Conservation (phyloP, 768 basidiomycete genomes). For the Hygrocybe punicea region DNA sequence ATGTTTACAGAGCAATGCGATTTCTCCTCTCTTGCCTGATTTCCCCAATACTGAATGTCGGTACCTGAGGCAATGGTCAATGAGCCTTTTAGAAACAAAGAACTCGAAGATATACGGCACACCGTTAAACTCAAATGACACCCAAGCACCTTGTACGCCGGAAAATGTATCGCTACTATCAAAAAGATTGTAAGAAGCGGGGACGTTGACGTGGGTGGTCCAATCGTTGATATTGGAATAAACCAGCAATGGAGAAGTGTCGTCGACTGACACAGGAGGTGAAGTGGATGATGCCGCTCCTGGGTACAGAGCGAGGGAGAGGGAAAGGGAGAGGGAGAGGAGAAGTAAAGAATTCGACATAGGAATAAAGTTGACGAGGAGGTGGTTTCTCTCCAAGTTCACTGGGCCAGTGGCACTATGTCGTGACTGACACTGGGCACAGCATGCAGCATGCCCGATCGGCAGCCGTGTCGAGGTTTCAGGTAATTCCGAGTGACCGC, state of each 20-base stretch:
- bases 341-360: not conserved
- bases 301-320: not conserved
- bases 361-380: no score
- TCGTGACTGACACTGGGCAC: no score
- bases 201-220: slow-evolving; percentile 1
- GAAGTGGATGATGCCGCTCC: not conserved
- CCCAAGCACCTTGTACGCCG: not conserved
- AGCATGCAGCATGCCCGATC: no score
- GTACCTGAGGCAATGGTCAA: not conserved
- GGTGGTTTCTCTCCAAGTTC: no score
- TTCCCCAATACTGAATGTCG: not conserved
- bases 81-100: not conserved
- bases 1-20: not conserved
- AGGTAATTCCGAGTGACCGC: no score
- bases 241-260: not conserved
- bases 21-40: not conserved
- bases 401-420: no score
- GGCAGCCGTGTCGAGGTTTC: no score
- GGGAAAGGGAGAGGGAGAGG: not conserved
- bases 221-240: slow-evolving; percentile 1
- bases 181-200: not conserved
- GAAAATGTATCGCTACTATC: not conserved
- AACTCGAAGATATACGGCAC: not conserved
- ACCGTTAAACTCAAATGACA: slow-evolving; percentile 2
- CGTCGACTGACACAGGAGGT: slow-evolving; percentile 1